Evolutionary conservation across 1,139 yeast genomes (phyloP).

Genomic region (Candida sp.): DNA sequence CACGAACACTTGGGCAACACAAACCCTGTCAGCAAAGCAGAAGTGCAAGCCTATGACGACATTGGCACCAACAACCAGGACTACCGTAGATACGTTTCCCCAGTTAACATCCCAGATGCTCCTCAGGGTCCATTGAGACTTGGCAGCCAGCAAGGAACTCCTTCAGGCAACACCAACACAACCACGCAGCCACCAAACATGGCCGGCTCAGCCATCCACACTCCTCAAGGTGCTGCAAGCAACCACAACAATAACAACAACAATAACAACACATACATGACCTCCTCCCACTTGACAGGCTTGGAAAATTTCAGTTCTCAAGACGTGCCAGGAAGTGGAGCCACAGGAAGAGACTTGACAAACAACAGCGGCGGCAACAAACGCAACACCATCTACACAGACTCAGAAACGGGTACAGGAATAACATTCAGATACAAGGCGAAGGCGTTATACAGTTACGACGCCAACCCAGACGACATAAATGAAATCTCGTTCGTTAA

Average conservation of each 20-base stretch:
- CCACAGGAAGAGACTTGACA: constrained; percentile 35
- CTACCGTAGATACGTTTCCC: constrained; percentile 30
- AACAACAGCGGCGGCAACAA: constrained; percentile 22
- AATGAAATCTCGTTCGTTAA: constrained; percentile 91
- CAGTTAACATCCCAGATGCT: constrained; percentile 20
- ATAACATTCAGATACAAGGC: constrained; percentile 84
- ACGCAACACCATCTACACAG: constrained; percentile 33
- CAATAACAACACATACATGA: constrained; percentile 46
- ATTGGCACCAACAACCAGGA: too few relatives aligned
- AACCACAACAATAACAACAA: constrained; percentile 3
- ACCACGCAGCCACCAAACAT: background rate
- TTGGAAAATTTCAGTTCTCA: constrained; percentile 57
- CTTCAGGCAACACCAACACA: constrained; percentile 19
- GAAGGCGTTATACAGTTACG: constrained; percentile 82
- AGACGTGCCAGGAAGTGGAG: constrained; percentile 24
- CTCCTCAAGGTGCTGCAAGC: constrained; percentile 7
- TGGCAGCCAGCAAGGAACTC: constrained; percentile 15
- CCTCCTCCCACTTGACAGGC: constrained; percentile 59
- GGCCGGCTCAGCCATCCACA: constrained; percentile 15
- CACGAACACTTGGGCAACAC: constrained; percentile 17
- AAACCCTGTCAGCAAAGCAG: constrained; percentile 8
- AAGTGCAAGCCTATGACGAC: constrained; percentile 21
- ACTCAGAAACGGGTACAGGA: constrained; percentile 26
- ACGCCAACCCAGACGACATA: constrained; percentile 93
- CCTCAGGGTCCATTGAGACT: constrained; percentile 7